Conservation (phyloP, 176 grass and related monocot genomes). For the Ensete glaucum region DNA sequence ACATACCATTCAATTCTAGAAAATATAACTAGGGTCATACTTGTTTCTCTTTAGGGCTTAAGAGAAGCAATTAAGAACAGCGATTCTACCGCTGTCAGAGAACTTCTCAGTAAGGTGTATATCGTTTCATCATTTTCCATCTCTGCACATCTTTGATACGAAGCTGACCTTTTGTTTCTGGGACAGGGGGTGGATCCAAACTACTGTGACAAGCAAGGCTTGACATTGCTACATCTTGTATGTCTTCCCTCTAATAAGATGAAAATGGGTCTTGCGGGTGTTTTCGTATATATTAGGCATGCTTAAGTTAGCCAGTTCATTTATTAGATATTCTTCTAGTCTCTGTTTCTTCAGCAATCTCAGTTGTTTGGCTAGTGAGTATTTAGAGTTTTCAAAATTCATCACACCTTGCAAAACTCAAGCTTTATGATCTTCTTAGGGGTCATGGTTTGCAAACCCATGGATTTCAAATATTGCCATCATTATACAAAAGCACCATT, state of each 20-base stretch:
- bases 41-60: constrained; percentile 53
- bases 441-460: no score
- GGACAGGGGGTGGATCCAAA: constrained; percentile 85
- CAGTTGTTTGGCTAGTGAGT: no score
- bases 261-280: not conserved
- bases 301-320: not conserved
- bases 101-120: constrained; percentile 92
- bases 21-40: not conserved
- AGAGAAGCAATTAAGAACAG: constrained; percentile 95
- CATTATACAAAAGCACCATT: no score
- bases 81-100: constrained; percentile 57
- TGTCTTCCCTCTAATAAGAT: constrained; percentile 10
- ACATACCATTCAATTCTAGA: not conserved
- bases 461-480: no score
- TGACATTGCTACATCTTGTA: constrained; percentile 97
- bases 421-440: not conserved
- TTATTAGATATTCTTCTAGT: no score
- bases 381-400: not conserved
- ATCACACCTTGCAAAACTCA: not conserved
- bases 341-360: no score
- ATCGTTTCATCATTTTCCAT: not conserved
- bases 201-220: constrained; percentile 90
- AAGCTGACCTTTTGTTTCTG: constrained; percentile 26
- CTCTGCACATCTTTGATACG: constrained; percentile 11
- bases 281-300: not conserved